Evolutionary conservation across 306 rosid species (phyloP).

Genomic region (Myrica gale): DNA sequence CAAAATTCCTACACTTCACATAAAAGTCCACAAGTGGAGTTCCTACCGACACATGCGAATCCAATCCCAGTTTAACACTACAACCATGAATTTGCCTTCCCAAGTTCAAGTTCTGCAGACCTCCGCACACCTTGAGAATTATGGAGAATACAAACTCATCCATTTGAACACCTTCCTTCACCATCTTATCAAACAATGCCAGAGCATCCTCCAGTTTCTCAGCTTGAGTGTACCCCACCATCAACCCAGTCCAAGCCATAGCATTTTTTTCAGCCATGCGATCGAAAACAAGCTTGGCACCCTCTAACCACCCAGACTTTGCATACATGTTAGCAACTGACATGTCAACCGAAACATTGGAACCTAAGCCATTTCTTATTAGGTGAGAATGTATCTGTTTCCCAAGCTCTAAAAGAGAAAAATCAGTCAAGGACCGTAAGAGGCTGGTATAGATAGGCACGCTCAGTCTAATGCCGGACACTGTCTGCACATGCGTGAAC

Average conservation of each 20-base stretch:
- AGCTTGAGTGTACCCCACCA: conserved; percentile 56
- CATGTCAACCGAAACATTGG: conserved; percentile 34
- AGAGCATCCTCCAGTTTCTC: conserved; percentile 36
- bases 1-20: conserved; percentile 50
- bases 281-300: conserved; percentile 45
- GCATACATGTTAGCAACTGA: conserved; percentile 51
- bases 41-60: conserved; percentile 57
- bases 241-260: conserved; percentile 60
- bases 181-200: conserved; percentile 45
- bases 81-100: conserved; percentile 54
- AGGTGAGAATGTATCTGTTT: conserved; percentile 50
- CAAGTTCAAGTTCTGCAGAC: conserved; percentile 38
- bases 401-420: conserved; percentile 39
- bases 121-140: conserved; percentile 55
- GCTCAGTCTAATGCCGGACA: conserved; percentile 37
- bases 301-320: conserved; percentile 57
- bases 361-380: conserved; percentile 40
- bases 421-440: conserved; percentile 35
- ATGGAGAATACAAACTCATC: conserved; percentile 59
- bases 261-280: conserved; percentile 44
- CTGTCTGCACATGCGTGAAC: conserved; percentile 36
- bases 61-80: conserved; percentile 54
- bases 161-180: conserved; percentile 41
- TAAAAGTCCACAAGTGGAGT: conserved; percentile 65
- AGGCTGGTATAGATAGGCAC: conserved; percentile 44